Evolutionary conservation across 495 filamentous ascomycete genomes (phyloP).

Genomic region (Neurospora intermedia): DNA sequence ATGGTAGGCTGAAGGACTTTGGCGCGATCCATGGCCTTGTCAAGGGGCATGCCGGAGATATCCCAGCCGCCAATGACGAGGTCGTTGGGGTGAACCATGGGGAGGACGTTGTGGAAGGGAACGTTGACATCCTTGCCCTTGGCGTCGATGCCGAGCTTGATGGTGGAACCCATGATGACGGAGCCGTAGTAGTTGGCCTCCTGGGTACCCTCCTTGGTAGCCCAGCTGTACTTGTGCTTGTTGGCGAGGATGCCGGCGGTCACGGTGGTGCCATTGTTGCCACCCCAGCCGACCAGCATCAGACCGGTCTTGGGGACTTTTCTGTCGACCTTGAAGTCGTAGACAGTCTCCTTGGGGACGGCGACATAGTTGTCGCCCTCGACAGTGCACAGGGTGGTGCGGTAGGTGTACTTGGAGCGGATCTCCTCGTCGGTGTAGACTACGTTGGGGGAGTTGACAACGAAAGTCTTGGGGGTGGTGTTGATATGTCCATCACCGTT

Average conservation of each 20-base stretch:
- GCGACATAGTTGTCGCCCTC: slow-evolving; percentile 67
- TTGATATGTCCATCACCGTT: slow-evolving; percentile 12
- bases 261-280: slow-evolving; percentile 96
- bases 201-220: slow-evolving; percentile 78
- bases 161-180: slow-evolving; percentile 88
- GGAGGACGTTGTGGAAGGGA: slow-evolving; percentile 85
- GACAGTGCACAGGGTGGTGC: slow-evolving; percentile 72
- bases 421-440: slow-evolving; percentile 80
- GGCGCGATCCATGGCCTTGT: slow-evolving; percentile 90
- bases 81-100: slow-evolving; percentile 97
- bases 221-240: slow-evolving; percentile 75
- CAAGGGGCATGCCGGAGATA: slow-evolving; percentile 81
- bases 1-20: slow-evolving; percentile 86
- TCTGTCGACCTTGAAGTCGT: slow-evolving; percentile 96
- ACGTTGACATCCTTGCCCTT: slow-evolving; percentile 91
- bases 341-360: slow-evolving; percentile 76
- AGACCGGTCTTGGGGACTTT: slow-evolving; percentile 86
- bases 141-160: slow-evolving; percentile 86
- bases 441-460: slow-evolving; percentile 86
- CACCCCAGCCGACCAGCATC: slow-evolving; percentile 97
- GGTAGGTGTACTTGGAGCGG: slow-evolving; percentile 91
- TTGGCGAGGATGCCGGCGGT: slow-evolving; percentile 97
- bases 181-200: slow-evolving; percentile 96
- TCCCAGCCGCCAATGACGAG: slow-evolving; percentile 96
- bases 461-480: slow-evolving; percentile 50